These are phyloP conservation scores for Globisporangium recalcitrans DNA, from an alignment of 352 stramenopile species.

Conservation along the genomic window DNA sequence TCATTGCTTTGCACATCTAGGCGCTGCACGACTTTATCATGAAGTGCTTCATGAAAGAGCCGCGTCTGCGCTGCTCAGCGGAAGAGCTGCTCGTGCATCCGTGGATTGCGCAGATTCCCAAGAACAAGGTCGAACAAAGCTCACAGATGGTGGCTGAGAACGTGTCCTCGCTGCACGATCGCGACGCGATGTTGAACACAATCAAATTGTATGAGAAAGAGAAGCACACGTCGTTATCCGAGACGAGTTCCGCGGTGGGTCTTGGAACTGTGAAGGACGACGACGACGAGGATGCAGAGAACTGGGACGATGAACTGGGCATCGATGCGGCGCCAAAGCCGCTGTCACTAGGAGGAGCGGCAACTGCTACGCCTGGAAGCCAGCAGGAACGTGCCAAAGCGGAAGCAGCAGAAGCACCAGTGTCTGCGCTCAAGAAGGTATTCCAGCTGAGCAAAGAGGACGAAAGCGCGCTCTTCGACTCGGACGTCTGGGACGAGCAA, in stretches of 20 bases:
- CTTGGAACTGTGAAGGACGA: background rate
- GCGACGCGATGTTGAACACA: conserved; percentile 78
- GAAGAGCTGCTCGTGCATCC: conserved; percentile 85
- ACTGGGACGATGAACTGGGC: conserved; percentile 84
- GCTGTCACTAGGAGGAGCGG: conserved; percentile 17
- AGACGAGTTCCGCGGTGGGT: background rate
- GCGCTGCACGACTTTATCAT: conserved; percentile 90
- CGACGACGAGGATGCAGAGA: conserved; percentile 42
- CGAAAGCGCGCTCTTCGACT: conserved; percentile 56
- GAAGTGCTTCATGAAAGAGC: conserved; percentile 92
- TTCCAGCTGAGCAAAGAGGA: conserved; percentile 82
- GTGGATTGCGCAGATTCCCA: conserved; percentile 88
- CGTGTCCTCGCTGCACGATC: conserved; percentile 72
- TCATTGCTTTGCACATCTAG: too few relatives aligned
- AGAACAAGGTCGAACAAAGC: conserved; percentile 86
- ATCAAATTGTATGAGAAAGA: conserved; percentile 81
- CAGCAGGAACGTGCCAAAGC: conserved; percentile 1
- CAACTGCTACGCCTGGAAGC: background rate
- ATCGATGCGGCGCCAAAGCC: conserved; percentile 39
- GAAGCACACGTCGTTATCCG: conserved; percentile 14
- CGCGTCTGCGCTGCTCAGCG: conserved; percentile 68
- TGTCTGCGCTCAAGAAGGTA: conserved; percentile 21
- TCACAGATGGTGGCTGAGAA: conserved; percentile 72
- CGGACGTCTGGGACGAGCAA: conserved; percentile 68
- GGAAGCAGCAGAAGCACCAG: conserved; percentile 4